Evolutionary conservation across 768 basidiomycete species (phyloP), one percentile per base, ranked within the genome.

Genomic region (Macrolepiota dolichaula): DNA sequence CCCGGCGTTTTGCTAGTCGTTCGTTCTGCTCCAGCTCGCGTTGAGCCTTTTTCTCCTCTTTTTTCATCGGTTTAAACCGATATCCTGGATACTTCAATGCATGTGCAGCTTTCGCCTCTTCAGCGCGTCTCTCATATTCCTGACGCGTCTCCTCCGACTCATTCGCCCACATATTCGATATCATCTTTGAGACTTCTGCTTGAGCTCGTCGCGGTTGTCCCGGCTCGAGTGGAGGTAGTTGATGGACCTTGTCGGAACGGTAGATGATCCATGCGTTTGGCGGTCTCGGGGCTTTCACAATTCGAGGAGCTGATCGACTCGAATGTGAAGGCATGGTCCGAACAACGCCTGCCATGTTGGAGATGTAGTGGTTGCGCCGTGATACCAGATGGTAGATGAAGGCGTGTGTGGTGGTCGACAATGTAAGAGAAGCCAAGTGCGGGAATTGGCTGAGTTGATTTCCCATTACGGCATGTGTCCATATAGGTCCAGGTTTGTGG

Each of bases 241-340:
- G 69, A 62, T 71, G 73, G 46, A 83, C 75, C 67, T 81, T 85
- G 63, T 84, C 80, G 2, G 87, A 84, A 44, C 92, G 84, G 72
- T 89, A 94, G 15, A 93, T 64, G 61, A 94, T 93, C 89, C 90
- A 94, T 0, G 91, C 86, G 69, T 93, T 94, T 10, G 86, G 85
- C 2, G 92, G 91, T 0, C 92, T 81, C 10, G 88, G 87, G 4
- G 80, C 77, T 58, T 78, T 72, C 17, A 73, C 62, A 47, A 40
- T 35, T 32, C 44, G 22, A 51, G 57, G 37, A 25, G 62, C 25
- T 2, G 60, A 37, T 24, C 52, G 47, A 17, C 46, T 61, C n/a
- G 61, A 49, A 19, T 51, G 62, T 55, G 56, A 62, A 25, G 63
- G 61, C 61, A 61, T 64, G 56, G 53, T 56, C 56, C 35, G 59